Base-by-base conservation (phyloP, 164 flowering plant genomes). In the Nelumbo lutea region DNA sequence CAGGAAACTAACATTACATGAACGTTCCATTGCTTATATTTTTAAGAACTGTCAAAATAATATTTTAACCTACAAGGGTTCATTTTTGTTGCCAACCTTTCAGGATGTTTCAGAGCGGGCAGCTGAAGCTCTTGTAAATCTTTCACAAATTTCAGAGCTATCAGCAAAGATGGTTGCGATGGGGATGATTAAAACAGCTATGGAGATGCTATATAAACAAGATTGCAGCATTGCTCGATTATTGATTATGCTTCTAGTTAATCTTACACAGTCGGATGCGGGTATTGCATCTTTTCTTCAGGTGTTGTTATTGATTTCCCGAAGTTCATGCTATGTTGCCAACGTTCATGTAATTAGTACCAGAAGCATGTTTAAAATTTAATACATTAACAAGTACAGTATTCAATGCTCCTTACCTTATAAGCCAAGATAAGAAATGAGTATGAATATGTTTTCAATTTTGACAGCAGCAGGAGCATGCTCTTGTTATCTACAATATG, bases 81-180 rank as follows among this genome's bases (percentile, higher is more conserved):
- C 46, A 39, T 7, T 58, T 61, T 45, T 64, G n/a, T 51, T 8
- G 4, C 46, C 43, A 27, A 39, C 4, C 14, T 68, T 64, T 59
- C 86, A 90, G 99, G 99, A 89, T 65, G 77, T 95, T 60, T 84
- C 97, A 1, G 94, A 89, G 77, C 97, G 91, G 56, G 97, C 97
- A 5, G 97, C 88, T 2, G 84, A 92, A 81, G 89, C 94, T 69
- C 91, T 95, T 70, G 78, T 95, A 59, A 95, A 92, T 81, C 81
- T 95, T 64, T 95, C 97, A 3, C 97, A 87, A 72, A 80, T 84
- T 68, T 71, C 89, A 50, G 85, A 82, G 45, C 55, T 88, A 40
- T 86, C 96, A 15, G 82, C 69, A 61, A 83, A 87, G 84, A 89
- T 92, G 97, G 82, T 90, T 63, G 70, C 78, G 14, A 74, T 79